These are phyloP conservation scores for Pestalotiopsis fici DNA, from an alignment of 2,329 filamentous ascomycete genomes.

Conservation along the genomic window DNA sequence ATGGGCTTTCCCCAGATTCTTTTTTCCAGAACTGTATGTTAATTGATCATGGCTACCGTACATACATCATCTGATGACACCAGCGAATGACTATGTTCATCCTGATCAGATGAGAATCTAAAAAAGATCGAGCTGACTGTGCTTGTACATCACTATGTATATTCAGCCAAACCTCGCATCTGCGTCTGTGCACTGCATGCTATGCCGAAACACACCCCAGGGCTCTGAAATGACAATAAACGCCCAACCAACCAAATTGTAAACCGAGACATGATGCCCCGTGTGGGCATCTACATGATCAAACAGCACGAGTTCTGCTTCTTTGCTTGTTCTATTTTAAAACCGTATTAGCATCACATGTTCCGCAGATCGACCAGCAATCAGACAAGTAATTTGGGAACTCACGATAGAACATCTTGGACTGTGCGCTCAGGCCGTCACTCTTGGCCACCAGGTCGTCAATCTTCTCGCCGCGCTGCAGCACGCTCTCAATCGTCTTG, in stretches of 20 bases:
- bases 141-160: not conserved
- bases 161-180: not conserved
- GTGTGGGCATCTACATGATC: constrained; percentile 55
- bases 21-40: constrained; percentile 4
- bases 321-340: constrained; percentile 62
- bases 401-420: constrained; percentile 96
- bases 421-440: constrained; percentile 84
- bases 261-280: not conserved
- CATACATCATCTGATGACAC: not conserved
- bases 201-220: constrained; percentile 21
- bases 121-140: not conserved
- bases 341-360: constrained; percentile 14
- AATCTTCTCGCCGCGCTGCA: constrained; percentile 95
- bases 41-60: not conserved
- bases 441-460: constrained; percentile 93
- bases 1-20: constrained; percentile 8
- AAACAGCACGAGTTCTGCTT: constrained; percentile 79
- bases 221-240: constrained; percentile 5
- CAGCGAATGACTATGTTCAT: constrained; percentile 19
- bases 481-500: constrained; percentile 88
- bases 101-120: not conserved
- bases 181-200: constrained; percentile 15
- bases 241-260: constrained; percentile 4
- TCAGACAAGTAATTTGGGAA: constrained; percentile 13
- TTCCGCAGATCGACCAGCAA: not conserved